Percentiles rank a stretch among this genome's conserved stretches.
Conservation (phyloP, 2,329 filamentous ascomycete genomes). For the Claviceps capensis region DNA sequence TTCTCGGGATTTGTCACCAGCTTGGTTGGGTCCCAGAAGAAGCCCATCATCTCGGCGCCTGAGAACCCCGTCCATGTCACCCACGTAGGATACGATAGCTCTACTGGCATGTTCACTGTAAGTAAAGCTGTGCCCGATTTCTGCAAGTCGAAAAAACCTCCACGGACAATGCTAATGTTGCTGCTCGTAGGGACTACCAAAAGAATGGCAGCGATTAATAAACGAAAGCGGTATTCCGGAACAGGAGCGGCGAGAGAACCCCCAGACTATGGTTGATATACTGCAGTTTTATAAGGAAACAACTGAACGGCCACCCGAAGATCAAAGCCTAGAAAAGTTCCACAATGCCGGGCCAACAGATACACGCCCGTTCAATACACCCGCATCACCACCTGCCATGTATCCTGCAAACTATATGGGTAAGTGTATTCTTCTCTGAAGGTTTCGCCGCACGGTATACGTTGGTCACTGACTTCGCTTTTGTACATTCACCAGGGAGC, state of each 20-base stretch:
- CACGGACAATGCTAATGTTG: conserved; percentile 6
- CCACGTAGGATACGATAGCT: conserved; percentile 93
- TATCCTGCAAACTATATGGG: conserved; percentile 41
- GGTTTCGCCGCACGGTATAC: neutral
- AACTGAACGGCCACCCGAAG: conserved; percentile 63
- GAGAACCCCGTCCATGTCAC: conserved; percentile 97
- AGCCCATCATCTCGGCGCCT: conserved; percentile 89
- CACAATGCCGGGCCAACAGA: conserved; percentile 62
- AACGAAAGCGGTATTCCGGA: conserved; percentile 93
- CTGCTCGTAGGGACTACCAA: conserved; percentile 64
- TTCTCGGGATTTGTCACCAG: conserved; percentile 82
- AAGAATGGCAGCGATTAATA: conserved; percentile 94
- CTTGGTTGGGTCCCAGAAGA: conserved; percentile 69
- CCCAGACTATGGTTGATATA: conserved; percentile 89
- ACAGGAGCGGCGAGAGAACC: conserved; percentile 89
- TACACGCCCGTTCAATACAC: conserved; percentile 28
- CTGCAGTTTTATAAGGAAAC: conserved; percentile 96
- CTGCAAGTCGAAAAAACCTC: neutral
- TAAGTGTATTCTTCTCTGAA: conserved; percentile 50
- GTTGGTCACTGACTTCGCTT: neutral
- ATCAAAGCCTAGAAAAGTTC: conserved; percentile 92
- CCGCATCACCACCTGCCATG: conserved; percentile 38
- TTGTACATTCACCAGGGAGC: conserved; percentile 41
- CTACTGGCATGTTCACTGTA: conserved; percentile 91
- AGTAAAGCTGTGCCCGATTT: neutral